Conservation (phyloP, 331 rosid genomes). For the Ulmus americana region DNA sequence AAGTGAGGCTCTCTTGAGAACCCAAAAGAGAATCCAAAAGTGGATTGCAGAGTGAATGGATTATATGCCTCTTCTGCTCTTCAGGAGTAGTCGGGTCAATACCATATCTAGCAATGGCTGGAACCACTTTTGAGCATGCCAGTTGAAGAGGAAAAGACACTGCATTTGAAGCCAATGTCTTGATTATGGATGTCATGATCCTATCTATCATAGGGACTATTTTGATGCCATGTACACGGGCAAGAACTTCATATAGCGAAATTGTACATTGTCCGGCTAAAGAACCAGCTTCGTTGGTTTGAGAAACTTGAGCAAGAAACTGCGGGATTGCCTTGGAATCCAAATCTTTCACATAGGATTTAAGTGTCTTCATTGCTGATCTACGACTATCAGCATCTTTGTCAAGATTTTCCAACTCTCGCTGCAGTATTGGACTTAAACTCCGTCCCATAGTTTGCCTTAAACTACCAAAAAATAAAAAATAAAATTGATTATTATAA, state of each 20-base stretch:
- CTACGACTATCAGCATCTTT: constrained; percentile 70
- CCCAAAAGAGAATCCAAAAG: constrained; percentile 69
- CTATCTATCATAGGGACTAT: constrained; percentile 67
- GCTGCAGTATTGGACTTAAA: constrained; percentile 46
- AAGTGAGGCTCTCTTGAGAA: constrained; percentile 74
- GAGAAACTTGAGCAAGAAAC: constrained; percentile 83
- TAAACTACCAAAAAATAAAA: background rate
- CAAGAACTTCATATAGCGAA: constrained; percentile 85
- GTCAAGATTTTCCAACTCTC: constrained; percentile 66
- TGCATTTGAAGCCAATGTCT: constrained; percentile 75
- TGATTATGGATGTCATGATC: constrained; percentile 66
- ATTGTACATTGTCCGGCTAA: constrained; percentile 66
- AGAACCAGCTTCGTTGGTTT: constrained; percentile 61
- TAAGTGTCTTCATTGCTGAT: constrained; percentile 56
- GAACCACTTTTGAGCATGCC: constrained; percentile 86
- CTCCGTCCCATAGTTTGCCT: constrained; percentile 50
- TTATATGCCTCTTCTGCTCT: constrained; percentile 53
- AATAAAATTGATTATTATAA: background rate
- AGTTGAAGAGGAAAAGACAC: constrained; percentile 84
- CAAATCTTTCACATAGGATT: constrained; percentile 69
- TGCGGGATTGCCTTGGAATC: constrained; percentile 65
- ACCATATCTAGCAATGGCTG: constrained; percentile 80
- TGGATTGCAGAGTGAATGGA: constrained; percentile 72
- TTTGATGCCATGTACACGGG: constrained; percentile 75
- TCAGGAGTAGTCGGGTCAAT: constrained; percentile 74